These are phyloP conservation scores for Tulasnella sp. DNA, from an alignment of 768 basidiomycete species.

Conservation along the genomic window DNA sequence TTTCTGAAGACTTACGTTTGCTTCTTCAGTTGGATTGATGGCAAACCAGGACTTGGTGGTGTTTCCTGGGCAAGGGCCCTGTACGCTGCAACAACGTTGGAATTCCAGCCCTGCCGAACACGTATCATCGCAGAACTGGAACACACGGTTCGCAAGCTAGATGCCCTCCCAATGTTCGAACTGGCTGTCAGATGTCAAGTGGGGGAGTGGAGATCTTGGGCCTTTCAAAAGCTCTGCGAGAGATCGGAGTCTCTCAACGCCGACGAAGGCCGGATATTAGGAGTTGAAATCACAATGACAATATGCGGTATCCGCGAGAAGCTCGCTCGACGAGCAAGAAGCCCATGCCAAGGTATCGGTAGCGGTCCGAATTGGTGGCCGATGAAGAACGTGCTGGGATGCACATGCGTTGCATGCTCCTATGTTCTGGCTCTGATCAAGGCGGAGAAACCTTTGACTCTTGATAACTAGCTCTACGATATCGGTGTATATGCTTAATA, in stretches of 20 bases:
- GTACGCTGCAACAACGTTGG: background rate
- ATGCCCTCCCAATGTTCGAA: background rate
- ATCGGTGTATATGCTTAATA: background rate
- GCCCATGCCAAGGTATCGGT: too few species aligned
- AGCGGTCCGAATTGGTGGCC: background rate
- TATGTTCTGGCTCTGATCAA: background rate
- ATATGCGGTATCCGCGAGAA: background rate
- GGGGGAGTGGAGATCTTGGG: background rate
- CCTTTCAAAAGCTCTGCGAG: background rate
- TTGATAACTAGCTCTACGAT: background rate
- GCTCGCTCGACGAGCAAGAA: background rate
- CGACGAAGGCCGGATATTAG: too few species aligned
- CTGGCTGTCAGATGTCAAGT: background rate
- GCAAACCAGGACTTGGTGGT: background rate
- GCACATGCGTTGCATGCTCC: background rate
- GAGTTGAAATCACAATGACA: background rate
- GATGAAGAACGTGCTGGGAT: background rate
- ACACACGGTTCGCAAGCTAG: background rate
- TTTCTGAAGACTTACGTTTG: background rate
- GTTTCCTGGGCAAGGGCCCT: background rate
- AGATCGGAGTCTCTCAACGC: background rate
- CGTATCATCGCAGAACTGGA: background rate
- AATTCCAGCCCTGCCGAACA: background rate
- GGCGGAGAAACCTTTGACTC: background rate
- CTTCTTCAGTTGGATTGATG: background rate